Base-by-base conservation (phyloP, 1,139 yeast genomes). In the Geotrichum reessii region DNA sequence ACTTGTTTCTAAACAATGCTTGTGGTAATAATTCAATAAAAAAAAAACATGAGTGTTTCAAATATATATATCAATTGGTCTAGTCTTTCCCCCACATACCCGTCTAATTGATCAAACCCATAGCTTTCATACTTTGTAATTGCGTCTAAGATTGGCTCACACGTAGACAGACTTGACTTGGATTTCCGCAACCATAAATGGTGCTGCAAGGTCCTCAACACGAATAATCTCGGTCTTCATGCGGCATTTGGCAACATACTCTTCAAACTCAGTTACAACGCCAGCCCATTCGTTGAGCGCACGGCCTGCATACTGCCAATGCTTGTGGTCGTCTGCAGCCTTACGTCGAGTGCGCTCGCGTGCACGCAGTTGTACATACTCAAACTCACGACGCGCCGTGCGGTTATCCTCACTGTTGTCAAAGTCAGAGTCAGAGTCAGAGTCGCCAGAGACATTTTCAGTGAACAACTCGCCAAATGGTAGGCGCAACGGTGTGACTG, bases 201-300 rank as follows among this genome's bases (percentile, higher is more conserved):
- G 83, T 61, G 76, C 76, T 6, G 69, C 69, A 28, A 72, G 61
- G 58, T 67, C 71, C 55, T 67, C 70, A 51, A 67, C 63, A 12
- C 72, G 65, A 31, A 67, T 62, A 9, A 65, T 69, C 1, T 73
- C 73, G 25, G 64, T 65, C 50, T 63, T 57, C 48, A 52, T 59
- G 53, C 52, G 65, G 47, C 75, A 61, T 55, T 66, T 61, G 47
- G 76, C 72, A 65, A 84, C 76, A 67, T 78, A 86, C 50, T 72
- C 71, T 65, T 84, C 87, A 68, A 83, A 85, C 66, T 85, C 87
- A 2, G 76, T 75, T 28, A 85, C 83, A 47, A 78, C 71, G 2
- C 64, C 57, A 58, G 80, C 79, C 85, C 90, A 84, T 66, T 86
- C 93, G 63, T 82, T 82, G 58, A 86, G 69, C n/a, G 87, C 77